Evolutionary conservation across 768 basidiomycete species (phyloP).

Genomic region (Suillus tomentosus): DNA sequence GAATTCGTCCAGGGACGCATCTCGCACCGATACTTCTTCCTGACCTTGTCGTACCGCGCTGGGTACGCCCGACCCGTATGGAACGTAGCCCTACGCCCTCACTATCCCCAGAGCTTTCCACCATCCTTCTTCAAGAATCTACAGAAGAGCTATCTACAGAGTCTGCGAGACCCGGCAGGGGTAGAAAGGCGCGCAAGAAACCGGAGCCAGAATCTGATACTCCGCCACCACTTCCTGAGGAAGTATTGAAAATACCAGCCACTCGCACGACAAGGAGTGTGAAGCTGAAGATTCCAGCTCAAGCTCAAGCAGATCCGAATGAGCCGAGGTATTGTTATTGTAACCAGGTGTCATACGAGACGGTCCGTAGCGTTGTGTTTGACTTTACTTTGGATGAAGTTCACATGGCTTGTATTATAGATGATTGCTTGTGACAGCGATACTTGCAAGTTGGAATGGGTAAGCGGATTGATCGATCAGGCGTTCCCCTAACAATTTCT

Average conservation of each 20-base stretch:
- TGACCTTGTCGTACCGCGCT: conserved; percentile 60
- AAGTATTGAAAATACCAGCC: conserved; percentile 1
- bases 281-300: conserved; percentile 40
- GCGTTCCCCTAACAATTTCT: background rate
- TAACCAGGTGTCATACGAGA: conserved; percentile 76
- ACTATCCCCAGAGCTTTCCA: conserved; percentile 32
- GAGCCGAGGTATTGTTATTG: conserved; percentile 82
- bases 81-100: conserved; percentile 46
- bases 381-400: conserved; percentile 14
- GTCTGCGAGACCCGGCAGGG: conserved; percentile 22
- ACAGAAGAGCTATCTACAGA: conserved; percentile 20
- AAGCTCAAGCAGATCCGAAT: conserved; percentile 37
- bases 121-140: conserved; percentile 17
- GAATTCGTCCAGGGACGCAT: conserved; percentile 54
- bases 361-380: conserved; percentile 46
- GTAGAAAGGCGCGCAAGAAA: conserved; percentile 25
- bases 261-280: conserved; percentile 31
- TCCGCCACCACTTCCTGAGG: conserved; percentile 10
- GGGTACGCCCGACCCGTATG: conserved; percentile 45
- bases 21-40: conserved; percentile 58
- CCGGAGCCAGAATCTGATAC: conserved; percentile 18
- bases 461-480: conserved; percentile 37
- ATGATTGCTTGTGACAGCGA: conserved; percentile 88
- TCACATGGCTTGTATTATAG: conserved; percentile 35
- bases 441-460: conserved; percentile 82